A percentile compares a stretch with the other conserved stretches of the same genome.
Conservation (phyloP, 108 stramenopile genomes). For the Thalassiosira profunda region DNA sequence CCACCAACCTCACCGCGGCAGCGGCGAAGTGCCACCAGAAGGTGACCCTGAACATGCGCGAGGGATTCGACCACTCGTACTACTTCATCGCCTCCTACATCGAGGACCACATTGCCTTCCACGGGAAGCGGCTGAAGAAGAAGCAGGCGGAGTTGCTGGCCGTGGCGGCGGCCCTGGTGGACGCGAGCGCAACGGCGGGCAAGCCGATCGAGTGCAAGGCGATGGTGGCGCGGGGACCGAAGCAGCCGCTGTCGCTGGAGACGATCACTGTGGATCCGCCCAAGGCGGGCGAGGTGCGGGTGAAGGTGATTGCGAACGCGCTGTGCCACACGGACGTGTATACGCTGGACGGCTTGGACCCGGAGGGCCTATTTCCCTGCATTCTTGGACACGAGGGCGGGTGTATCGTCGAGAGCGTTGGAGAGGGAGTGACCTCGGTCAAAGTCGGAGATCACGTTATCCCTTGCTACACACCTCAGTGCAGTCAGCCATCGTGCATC, state of each 20-base stretch:
- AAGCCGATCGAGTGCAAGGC: conserved; percentile 90
- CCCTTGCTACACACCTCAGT: conserved; percentile 90
- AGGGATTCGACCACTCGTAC: conserved; percentile 96
- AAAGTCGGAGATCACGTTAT: conserved; percentile 91
- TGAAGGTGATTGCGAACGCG: conserved; percentile 86
- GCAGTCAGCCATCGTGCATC: conserved; percentile 73
- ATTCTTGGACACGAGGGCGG: conserved; percentile 86
- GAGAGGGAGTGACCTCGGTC: conserved; percentile 84
- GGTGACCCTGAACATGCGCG: conserved; percentile 77
- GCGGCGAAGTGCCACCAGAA: conserved; percentile 70
- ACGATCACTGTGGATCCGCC: conserved; percentile 93
- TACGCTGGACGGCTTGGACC: conserved; percentile 91
- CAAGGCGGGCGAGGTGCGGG: conserved; percentile 75
- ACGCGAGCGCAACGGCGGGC: conserved; percentile 5
- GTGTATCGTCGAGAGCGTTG: conserved; percentile 88
- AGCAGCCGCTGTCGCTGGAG: conserved; percentile 78
- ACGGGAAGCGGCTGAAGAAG: conserved; percentile 67
- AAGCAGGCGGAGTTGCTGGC: conserved; percentile 28
- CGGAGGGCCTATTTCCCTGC: conserved; percentile 92
- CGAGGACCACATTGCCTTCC: conserved; percentile 89
- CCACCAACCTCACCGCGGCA: conserved; percentile 60
- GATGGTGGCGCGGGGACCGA: conserved; percentile 85
- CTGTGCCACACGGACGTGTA: conserved; percentile 95
- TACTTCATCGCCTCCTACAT: conserved; percentile 92
- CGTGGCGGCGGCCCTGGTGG: background rate